phyloP scores from a whole-genome alignment of 1,284 basidiomycete species.

The Kalmanozyma brasiliensis region DNA sequence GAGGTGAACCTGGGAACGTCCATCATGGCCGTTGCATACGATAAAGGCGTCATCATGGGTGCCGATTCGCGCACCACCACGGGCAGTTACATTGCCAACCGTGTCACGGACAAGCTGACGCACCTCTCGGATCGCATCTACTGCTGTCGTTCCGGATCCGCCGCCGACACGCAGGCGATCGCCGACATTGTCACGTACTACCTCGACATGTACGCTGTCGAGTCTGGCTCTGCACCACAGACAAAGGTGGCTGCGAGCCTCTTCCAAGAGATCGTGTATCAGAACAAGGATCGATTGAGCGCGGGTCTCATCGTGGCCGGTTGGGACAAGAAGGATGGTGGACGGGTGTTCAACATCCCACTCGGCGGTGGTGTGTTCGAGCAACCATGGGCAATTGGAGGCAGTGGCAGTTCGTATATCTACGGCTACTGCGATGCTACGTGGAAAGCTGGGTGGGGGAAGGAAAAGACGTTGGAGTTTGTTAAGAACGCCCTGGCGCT shows the following conservation, averaged over 20 bases:
- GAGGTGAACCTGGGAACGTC: conserved; percentile 76
- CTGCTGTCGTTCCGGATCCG: conserved; percentile 97
- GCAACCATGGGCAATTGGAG: conserved; percentile 65
- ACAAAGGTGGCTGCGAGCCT: conserved; percentile 84
- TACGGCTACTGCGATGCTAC: conserved; percentile 99
- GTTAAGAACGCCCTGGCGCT: conserved; percentile 94
- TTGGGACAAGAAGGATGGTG: conserved; percentile 93
- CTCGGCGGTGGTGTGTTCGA: conserved; percentile 64
- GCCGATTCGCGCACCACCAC: conserved; percentile 97
- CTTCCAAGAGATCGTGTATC: conserved; percentile 91
- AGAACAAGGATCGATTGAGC: conserved; percentile 83
- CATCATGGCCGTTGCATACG: conserved; percentile 99
- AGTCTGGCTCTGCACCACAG: conserved; percentile 78
- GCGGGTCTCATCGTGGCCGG: conserved; percentile 99
- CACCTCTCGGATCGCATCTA: conserved; percentile 97
- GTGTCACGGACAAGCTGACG: conserved; percentile 98
- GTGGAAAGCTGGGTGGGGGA: conserved; percentile 91
- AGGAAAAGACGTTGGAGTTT: conserved; percentile 90
- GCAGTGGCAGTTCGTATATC: conserved; percentile 93
- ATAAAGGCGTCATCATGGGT: conserved; percentile 92
- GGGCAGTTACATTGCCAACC: conserved; percentile 96
- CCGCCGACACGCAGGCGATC: conserved; percentile 94
- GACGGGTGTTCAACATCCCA: conserved; percentile 87
- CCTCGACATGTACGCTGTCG: conserved; percentile 84
- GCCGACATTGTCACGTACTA: conserved; percentile 91